A percentile compares a stretch with the other conserved stretches of the same genome.
phyloP scores from a whole-genome alignment of 805 yeast species.

The Metschnikowia borealis region DNA sequence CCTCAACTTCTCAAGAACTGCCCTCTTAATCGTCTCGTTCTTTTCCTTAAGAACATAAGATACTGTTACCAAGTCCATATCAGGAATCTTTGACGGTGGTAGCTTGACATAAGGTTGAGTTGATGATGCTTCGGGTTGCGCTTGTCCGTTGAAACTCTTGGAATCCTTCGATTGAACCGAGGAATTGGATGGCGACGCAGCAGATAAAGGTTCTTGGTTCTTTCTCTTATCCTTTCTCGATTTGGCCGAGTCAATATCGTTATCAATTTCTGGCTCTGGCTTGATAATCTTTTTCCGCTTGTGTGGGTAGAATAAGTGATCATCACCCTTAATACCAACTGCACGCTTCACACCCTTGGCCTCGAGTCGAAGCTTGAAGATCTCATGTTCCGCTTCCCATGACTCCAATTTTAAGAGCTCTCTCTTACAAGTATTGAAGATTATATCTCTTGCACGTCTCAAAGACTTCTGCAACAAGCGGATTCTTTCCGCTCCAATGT shows the following conservation, averaged over 20 bases:
- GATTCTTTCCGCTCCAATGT: constrained; percentile 81
- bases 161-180: constrained; percentile 15
- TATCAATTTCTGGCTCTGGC: constrained; percentile 36
- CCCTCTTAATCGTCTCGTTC: constrained; percentile 70
- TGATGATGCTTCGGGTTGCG: constrained; percentile 24
- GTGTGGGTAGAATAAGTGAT: constrained; percentile 74
- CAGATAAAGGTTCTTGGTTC: constrained; percentile 12
- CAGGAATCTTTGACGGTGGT: constrained; percentile 91
- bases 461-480: constrained; percentile 71
- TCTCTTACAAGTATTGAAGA: constrained; percentile 68
- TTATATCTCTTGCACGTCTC: constrained; percentile 66
- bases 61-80: constrained; percentile 81
- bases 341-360: constrained; percentile 73
- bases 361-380: constrained; percentile 69
- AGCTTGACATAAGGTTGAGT: constrained; percentile 79
- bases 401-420: constrained; percentile 62
- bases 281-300: constrained; percentile 56
- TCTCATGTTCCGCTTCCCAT: constrained; percentile 56
- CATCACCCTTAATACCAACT: constrained; percentile 76
- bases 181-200: constrained; percentile 4
- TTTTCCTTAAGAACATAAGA: constrained; percentile 70
- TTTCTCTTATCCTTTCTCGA: constrained; percentile 15
- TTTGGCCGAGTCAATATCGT: constrained; percentile 15
- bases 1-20: constrained; percentile 79
- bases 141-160: constrained; percentile 11